Conservation (phyloP, 2,329 filamentous ascomycete species). For the Ophiostoma himal-ulmi region DNA sequence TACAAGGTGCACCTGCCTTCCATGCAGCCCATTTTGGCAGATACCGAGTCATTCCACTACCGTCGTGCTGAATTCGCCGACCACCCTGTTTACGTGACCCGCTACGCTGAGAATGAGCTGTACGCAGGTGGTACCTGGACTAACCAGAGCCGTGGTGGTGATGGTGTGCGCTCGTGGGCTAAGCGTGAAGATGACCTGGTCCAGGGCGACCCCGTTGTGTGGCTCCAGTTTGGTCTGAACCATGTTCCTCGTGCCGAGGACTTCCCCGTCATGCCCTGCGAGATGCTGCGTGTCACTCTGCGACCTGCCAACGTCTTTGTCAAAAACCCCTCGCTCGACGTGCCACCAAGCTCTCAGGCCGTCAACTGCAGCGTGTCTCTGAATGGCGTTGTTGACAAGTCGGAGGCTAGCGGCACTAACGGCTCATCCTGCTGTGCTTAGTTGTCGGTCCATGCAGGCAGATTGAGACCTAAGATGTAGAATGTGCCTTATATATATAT, state of each 20-base stretch:
- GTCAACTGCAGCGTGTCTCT: constrained; percentile 37
- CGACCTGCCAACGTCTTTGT: constrained; percentile 52
- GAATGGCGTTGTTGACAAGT: constrained; percentile 23
- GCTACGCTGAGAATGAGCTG: constrained; percentile 39
- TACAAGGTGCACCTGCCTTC: constrained; percentile 42
- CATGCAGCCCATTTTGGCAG: constrained; percentile 43
- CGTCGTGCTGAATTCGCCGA: constrained; percentile 40
- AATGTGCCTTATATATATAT: background rate
- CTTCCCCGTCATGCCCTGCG: constrained; percentile 63
- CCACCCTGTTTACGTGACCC: constrained; percentile 43
- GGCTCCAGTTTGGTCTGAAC: constrained; percentile 55
- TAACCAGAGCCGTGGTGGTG: constrained; percentile 42
- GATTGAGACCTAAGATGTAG: background rate
- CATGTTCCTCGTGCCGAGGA: constrained; percentile 61
- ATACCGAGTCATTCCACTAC: constrained; percentile 37
- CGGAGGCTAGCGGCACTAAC: background rate
- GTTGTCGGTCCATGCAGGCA: background rate
- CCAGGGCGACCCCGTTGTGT: constrained; percentile 44
- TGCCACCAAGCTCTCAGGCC: constrained; percentile 42
- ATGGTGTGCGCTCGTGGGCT: constrained; percentile 36
- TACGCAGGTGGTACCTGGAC: constrained; percentile 41
- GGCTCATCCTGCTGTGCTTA: background rate
- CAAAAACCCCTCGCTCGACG: constrained; percentile 46
- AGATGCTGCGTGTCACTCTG: constrained; percentile 46
- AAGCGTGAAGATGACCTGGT: constrained; percentile 37